phyloP scores from a whole-genome alignment of 2,329 filamentous ascomycete species.

The Exserohilum turcica region DNA sequence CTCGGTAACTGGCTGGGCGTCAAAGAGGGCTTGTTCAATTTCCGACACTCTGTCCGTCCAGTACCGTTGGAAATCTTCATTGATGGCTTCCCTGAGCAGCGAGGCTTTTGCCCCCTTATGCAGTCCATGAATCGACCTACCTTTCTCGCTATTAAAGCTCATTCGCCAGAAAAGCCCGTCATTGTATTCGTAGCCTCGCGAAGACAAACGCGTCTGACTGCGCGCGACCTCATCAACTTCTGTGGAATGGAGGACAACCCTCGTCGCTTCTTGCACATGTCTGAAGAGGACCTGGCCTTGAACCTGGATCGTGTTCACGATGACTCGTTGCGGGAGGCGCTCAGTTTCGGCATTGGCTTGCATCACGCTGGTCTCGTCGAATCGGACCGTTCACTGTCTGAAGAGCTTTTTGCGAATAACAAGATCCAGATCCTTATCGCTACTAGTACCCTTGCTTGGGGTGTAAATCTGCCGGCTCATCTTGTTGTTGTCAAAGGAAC shows the following conservation, averaged over 20 bases:
- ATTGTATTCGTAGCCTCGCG: constrained; percentile 98
- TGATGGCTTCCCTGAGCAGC: constrained; percentile 92
- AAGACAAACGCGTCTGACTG: constrained; percentile 90
- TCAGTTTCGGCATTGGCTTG: constrained; percentile 94
- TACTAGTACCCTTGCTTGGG: constrained; percentile 96
- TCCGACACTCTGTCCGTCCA: constrained; percentile 93
- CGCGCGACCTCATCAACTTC: constrained; percentile 94
- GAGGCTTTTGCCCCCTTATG: constrained; percentile 97
- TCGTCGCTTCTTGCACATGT: constrained; percentile 88
- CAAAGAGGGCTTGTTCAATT: constrained; percentile 94
- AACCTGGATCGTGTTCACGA: constrained; percentile 93
- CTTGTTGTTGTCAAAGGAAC: constrained; percentile 97
- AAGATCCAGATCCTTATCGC: constrained; percentile 97
- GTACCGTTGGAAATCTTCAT: constrained; percentile 97
- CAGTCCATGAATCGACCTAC: constrained; percentile 99
- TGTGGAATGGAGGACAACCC: constrained; percentile 99
- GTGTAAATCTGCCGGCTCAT: constrained; percentile 95
- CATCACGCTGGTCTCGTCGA: constrained; percentile 98
- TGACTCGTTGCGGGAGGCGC: constrained; percentile 86
- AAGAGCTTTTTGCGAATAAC: constrained; percentile 95
- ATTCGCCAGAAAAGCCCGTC: constrained; percentile 94
- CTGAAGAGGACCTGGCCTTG: constrained; percentile 87
- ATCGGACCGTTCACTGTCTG: constrained; percentile 85
- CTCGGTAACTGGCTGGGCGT: constrained; percentile 96
- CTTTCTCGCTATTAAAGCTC: constrained; percentile 93